phyloP scores from a whole-genome alignment of 805 yeast species.

The Ogataea ganodermae region DNA sequence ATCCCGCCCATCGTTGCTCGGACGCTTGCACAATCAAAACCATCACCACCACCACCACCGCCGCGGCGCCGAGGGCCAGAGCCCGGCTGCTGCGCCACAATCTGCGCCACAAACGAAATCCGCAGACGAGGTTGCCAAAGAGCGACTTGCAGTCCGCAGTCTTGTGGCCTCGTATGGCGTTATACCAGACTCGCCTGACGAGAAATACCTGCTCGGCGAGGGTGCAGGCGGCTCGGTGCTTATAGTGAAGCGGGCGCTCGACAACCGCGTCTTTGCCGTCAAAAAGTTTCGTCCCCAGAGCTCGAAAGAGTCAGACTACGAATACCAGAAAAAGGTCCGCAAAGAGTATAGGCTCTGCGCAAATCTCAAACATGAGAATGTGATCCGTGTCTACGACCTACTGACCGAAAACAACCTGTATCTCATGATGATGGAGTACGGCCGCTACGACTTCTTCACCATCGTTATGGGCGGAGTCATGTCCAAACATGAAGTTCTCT shows the following conservation, averaged over 20 bases:
- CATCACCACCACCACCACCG: conserved; percentile 7
- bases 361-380: conserved; percentile 72
- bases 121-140: conserved; percentile 8
- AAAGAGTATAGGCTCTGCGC: conserved; percentile 85
- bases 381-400: conserved; percentile 80
- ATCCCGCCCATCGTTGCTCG: conserved; percentile 1
- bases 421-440: conserved; percentile 88
- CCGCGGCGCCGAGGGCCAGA: not conserved
- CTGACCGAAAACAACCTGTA: conserved; percentile 64
- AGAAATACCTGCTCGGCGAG: conserved; percentile 56
- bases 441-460: conserved; percentile 89
- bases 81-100: not conserved
- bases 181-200: conserved; percentile 57
- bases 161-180: conserved; percentile 65
- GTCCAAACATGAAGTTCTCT: conserved; percentile 66
- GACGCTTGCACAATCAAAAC: conserved; percentile 1
- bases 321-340: conserved; percentile 75
- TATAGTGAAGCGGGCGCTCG: conserved; percentile 62
- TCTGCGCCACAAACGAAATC: not conserved
- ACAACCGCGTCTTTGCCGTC: conserved; percentile 70
- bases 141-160: conserved; percentile 30
- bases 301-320: conserved; percentile 61
- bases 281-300: conserved; percentile 77
- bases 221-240: conserved; percentile 97
- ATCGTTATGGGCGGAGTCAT: conserved; percentile 87